phyloP scores from a whole-genome alignment of 2,329 filamentous ascomycete species.

The Conoideocrella luteorostrata region DNA sequence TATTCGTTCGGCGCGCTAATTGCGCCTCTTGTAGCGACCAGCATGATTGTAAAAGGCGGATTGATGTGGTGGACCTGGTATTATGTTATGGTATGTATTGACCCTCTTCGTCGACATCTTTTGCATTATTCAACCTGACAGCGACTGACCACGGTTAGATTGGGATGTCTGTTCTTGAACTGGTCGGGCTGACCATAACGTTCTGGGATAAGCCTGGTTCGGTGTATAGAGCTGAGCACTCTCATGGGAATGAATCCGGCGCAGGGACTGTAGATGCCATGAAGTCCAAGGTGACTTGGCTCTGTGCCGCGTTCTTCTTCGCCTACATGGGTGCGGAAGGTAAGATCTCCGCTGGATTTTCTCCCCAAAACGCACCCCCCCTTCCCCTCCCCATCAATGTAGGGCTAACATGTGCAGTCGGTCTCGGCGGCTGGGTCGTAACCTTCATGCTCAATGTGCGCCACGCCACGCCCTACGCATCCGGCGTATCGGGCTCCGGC shows the following conservation, averaged over 20 bases:
- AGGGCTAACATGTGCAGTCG: constrained; percentile 39
- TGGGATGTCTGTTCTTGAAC: constrained; percentile 48
- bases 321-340: constrained; percentile 68
- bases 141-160: constrained; percentile 20
- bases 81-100: constrained; percentile 56
- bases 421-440: constrained; percentile 72
- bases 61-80: constrained; percentile 64
- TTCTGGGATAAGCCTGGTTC: constrained; percentile 57
- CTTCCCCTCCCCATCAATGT: too few species aligned
- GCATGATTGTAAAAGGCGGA: constrained; percentile 53
- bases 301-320: constrained; percentile 62
- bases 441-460: constrained; percentile 72
- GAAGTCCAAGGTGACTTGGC: constrained; percentile 52
- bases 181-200: constrained; percentile 39
- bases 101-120: too few species aligned
- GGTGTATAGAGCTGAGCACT: constrained; percentile 41
- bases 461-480: constrained; percentile 55
- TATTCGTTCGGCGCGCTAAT: constrained; percentile 61
- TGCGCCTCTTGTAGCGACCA: constrained; percentile 58
- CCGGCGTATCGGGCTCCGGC: constrained; percentile 66
- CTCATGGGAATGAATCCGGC: constrained; percentile 18
- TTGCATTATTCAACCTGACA: too few species aligned
- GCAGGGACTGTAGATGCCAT: constrained; percentile 33
- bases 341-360: constrained; percentile 10
- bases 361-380: too few species aligned